These are phyloP conservation scores for Cutaneotrichosporon sp. DNA, from an alignment of 1,284 basidiomycete species.

Conservation along the genomic window DNA sequence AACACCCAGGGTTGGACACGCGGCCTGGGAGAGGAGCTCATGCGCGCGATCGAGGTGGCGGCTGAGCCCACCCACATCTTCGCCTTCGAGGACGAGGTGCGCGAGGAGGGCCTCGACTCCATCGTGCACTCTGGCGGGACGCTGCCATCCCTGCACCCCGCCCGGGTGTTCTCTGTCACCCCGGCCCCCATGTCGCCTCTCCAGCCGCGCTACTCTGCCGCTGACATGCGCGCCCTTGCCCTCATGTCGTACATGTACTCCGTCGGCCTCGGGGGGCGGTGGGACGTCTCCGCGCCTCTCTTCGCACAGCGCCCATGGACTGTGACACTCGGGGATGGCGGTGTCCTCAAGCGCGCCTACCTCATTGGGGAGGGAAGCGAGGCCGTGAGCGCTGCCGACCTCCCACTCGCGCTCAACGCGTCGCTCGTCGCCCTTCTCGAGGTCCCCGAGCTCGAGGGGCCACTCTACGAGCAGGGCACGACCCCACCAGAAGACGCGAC, in stretches of 20 bases:
- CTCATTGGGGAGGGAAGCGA: constrained; percentile 71
- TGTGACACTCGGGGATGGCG: constrained; percentile 58
- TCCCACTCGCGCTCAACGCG: constrained; percentile 73
- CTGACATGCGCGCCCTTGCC: constrained; percentile 71
- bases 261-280: constrained; percentile 54
- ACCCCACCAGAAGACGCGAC: constrained; percentile 60
- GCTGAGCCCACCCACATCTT: constrained; percentile 68
- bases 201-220: constrained; percentile 62
- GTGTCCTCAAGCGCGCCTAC: constrained; percentile 64
- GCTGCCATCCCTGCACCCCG: neutral
- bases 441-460: constrained; percentile 27
- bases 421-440: constrained; percentile 72
- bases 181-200: constrained; percentile 49
- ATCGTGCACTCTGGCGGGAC: neutral
- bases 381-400: constrained; percentile 68
- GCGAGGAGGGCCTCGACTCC: neutral
- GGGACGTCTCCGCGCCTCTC: constrained; percentile 72
- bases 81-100: constrained; percentile 54
- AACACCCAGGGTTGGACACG: constrained; percentile 98
- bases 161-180: constrained; percentile 29
- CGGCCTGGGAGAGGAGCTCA: constrained; percentile 84
- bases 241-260: constrained; percentile 79
- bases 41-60: constrained; percentile 67
- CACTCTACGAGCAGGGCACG: constrained; percentile 62
- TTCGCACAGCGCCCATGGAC: constrained; percentile 68